These are phyloP conservation scores for Aspergillus bertholletiae DNA, from an alignment of 495 filamentous ascomycete species.

Conservation along the genomic window DNA sequence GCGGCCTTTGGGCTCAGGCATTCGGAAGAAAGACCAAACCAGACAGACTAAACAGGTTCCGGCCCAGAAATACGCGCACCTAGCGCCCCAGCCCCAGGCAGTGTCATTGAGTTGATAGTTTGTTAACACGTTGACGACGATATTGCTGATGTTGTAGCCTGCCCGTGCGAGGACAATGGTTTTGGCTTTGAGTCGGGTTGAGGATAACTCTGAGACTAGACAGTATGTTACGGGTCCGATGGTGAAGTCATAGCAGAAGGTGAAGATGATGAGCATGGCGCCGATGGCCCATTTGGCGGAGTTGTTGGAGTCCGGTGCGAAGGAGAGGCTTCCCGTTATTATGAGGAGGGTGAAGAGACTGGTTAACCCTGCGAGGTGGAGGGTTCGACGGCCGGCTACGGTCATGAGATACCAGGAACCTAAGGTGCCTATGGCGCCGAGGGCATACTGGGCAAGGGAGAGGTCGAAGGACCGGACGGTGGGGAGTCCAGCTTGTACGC, in stretches of 20 bases:
- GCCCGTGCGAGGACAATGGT: conserved; percentile 60
- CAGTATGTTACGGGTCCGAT: conserved; percentile 72
- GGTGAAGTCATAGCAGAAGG: conserved; percentile 62
- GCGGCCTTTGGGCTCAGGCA: conserved; percentile 62
- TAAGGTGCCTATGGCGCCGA: conserved; percentile 62
- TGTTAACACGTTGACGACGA: conserved; percentile 61
- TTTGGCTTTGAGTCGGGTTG: conserved; percentile 63
- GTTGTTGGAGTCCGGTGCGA: conserved; percentile 46
- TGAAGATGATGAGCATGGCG: conserved; percentile 60
- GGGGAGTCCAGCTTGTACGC: conserved; percentile 60
- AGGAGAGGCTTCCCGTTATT: conserved; percentile 59
- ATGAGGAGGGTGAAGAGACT: conserved; percentile 55
- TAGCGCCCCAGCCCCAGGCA: conserved; percentile 65
- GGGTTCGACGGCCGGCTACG: conserved; percentile 57
- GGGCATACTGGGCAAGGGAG: conserved; percentile 62
- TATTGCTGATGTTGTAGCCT: conserved; percentile 63
- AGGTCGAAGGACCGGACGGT: conserved; percentile 56
- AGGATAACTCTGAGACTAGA: conserved; percentile 64
- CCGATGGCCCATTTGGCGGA: conserved; percentile 30
- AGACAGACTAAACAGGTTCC: conserved; percentile 61
- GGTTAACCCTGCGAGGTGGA: conserved; percentile 61
- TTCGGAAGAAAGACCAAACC: conserved; percentile 62
- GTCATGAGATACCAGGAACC: conserved; percentile 65
- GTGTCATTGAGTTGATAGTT: conserved; percentile 62
- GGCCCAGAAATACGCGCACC: conserved; percentile 66